Evolutionary conservation across 1,139 yeast genomes (phyloP).

Genomic region (Chernovozyma sophiae-reginae): DNA sequence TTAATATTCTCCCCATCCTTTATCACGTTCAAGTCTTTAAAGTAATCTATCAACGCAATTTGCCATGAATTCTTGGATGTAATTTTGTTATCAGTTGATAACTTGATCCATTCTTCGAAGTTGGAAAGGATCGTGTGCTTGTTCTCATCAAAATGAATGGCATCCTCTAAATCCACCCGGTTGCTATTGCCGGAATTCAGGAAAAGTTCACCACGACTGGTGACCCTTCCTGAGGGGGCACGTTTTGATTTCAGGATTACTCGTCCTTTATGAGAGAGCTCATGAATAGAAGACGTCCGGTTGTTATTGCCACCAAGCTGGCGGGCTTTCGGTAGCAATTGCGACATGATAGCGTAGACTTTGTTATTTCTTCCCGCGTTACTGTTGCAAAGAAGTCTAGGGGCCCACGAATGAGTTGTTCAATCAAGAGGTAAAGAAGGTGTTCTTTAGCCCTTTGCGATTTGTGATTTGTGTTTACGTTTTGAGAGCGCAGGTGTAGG

Average conservation of each 20-base stretch:
- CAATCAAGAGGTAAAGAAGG: too few relatives aligned
- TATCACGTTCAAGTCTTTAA: conserved; percentile 47
- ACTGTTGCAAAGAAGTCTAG: too few relatives aligned
- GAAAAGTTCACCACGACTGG: conserved; percentile 7
- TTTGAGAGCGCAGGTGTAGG: too few relatives aligned
- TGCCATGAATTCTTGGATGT: conserved; percentile 64
- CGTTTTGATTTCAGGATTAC: conserved; percentile 3
- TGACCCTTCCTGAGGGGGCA: conserved; percentile 1
- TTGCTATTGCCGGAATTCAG: not conserved
- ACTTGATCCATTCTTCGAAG: conserved; percentile 86
- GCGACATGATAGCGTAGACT: not conserved
- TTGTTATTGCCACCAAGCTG: not conserved
- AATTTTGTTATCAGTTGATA: conserved; percentile 84
- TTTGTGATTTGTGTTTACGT: too few relatives aligned
- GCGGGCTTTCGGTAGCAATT: conserved; percentile 1
- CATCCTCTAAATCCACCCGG: conserved; percentile 23
- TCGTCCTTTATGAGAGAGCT: conserved; percentile 5
- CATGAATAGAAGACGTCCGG: conserved; percentile 3
- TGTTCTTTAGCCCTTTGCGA: too few relatives aligned
- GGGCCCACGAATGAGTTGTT: too few relatives aligned
- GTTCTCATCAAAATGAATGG: conserved; percentile 43
- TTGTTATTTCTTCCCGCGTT: too few relatives aligned
- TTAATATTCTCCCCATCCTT: conserved; percentile 42
- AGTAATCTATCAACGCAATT: conserved; percentile 83
- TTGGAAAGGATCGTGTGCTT: conserved; percentile 49